A percentile compares a stretch with the other conserved stretches of the same genome.
phyloP scores from a whole-genome alignment of 805 yeast species.

The Candida bentonensis region DNA sequence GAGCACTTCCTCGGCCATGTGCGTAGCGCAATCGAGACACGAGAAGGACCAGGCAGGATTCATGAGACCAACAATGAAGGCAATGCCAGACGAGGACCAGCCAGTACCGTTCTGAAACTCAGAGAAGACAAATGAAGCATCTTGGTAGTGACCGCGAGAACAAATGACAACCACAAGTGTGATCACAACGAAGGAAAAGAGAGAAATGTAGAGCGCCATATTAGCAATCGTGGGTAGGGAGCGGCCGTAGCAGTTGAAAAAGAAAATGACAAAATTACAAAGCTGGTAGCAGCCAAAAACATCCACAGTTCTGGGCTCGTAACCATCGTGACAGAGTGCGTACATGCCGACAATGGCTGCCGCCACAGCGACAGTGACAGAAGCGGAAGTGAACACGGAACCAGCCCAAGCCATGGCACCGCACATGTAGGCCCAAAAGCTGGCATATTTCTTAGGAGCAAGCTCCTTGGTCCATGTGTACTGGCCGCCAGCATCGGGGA shows the following conservation, averaged over 20 bases:
- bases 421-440: conserved; percentile 40
- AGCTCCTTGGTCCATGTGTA: conserved; percentile 48
- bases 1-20: conserved; percentile 52
- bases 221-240: conserved; percentile 37
- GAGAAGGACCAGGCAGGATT: conserved; percentile 60
- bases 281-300: conserved; percentile 17
- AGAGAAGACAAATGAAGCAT: conserved; percentile 39
- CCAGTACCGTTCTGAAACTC: conserved; percentile 44
- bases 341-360: conserved; percentile 38
- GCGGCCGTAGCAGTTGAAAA: conserved; percentile 12
- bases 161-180: conserved; percentile 39
- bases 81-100: conserved; percentile 44
- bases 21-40: conserved; percentile 59
- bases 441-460: conserved; percentile 22
- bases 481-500: conserved; percentile 56
- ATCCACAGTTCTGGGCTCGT: conserved; percentile 18
- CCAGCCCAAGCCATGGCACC: conserved; percentile 56
- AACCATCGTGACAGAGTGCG: conserved; percentile 24
- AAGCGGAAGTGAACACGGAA: conserved; percentile 46
- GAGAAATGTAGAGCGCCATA: conserved; percentile 36
- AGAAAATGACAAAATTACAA: conserved; percentile 10
- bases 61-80: conserved; percentile 55
- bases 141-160: conserved; percentile 37
- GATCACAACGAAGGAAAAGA: conserved; percentile 38
- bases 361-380: conserved; percentile 42